Evolutionary conservation across 2,329 filamentous ascomycete genomes (phyloP), one percentile per base, ranked within the genome.

Genomic region (Talaromyces verruculosus): DNA sequence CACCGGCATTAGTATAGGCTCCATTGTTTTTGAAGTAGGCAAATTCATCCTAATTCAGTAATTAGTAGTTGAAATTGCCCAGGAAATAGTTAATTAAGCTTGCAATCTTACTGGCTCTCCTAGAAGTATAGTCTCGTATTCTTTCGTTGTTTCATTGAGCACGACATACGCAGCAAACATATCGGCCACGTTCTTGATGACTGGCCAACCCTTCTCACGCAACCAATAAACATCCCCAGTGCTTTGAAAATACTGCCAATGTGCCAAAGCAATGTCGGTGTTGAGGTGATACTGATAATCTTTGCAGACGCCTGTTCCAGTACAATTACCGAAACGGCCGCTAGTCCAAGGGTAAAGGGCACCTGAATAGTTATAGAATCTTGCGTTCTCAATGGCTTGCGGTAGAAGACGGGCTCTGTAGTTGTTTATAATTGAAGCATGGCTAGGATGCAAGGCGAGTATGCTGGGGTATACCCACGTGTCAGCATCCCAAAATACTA

Each of bases 271-370:
- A 68, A 89, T 87, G 69, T 89, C 87, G 2, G 85, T 85, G 69
- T 88, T 89, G 25, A 89, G 71, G 73, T 89, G 87, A 68, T 89
- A 89, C 72, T 89, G 86, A 64, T 86, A 87, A 72, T 89, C 86
- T 63, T 86, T 86, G 72, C 87, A 89, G 43, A 82, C 82, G 10
- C 82, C 82, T 7, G 81, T 83, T 4, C 78, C 79, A 3, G 87
- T 89, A 70, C 87, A 89, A 68, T 89, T 89, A 3, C 87, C 87
- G 69, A 80, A 86, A 35, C 85, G 74, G 15, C 84, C 86, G 67
- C 83, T 82, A 0, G 86, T 88, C 87, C 87, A 89, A 1, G 86
- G 83, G 70, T 84, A 89, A 0, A 86, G 80, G 0, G 85, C 85
- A 25, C 84, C 83, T 8, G 82, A 80, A 10, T 78, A 76, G 62